Conservation (phyloP, 805 yeast species). For the Starmerella powellii region DNA sequence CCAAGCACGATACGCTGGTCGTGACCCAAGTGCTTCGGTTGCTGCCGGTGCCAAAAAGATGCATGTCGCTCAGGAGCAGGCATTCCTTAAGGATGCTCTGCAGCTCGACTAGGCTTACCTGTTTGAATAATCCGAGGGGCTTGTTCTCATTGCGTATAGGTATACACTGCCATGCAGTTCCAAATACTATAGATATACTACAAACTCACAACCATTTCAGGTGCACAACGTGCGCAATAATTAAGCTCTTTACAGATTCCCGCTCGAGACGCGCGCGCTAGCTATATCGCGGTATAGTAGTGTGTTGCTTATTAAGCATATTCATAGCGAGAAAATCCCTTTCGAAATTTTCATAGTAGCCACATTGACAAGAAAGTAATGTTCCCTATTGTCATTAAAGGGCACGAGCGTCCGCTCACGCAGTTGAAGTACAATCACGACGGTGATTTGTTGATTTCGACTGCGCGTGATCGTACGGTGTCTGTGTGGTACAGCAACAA, state of each 20-base stretch:
- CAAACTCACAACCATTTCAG: no score
- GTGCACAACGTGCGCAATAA: no score
- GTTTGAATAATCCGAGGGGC: no score
- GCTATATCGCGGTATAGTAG: no score
- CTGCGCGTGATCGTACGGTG: slow-evolving; percentile 75
- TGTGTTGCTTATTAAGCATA: neutral
- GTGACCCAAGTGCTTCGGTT: slow-evolving; percentile 95
- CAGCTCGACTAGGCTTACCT: slow-evolving; percentile 1
- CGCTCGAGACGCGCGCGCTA: no score
- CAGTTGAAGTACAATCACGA: slow-evolving; percentile 92
- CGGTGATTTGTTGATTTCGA: slow-evolving; percentile 86
- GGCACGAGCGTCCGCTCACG: slow-evolving; percentile 95
- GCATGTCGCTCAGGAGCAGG: slow-evolving; percentile 81
- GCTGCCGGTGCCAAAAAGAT: slow-evolving; percentile 92
- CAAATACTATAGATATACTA: no score
- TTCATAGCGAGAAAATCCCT: neutral
- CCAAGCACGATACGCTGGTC: slow-evolving; percentile 76
- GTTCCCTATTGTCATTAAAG: slow-evolving; percentile 40
- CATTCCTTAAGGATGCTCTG: slow-evolving; percentile 70
- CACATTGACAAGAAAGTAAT: slow-evolving; percentile 8
- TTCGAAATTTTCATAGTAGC: neutral
- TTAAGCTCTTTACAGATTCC: no score
- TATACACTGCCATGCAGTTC: no score
- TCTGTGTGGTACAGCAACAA: slow-evolving; percentile 89
- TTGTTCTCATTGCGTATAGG: no score